Conservation (phyloP, 768 basidiomycete species). For the Mycena floridula region DNA sequence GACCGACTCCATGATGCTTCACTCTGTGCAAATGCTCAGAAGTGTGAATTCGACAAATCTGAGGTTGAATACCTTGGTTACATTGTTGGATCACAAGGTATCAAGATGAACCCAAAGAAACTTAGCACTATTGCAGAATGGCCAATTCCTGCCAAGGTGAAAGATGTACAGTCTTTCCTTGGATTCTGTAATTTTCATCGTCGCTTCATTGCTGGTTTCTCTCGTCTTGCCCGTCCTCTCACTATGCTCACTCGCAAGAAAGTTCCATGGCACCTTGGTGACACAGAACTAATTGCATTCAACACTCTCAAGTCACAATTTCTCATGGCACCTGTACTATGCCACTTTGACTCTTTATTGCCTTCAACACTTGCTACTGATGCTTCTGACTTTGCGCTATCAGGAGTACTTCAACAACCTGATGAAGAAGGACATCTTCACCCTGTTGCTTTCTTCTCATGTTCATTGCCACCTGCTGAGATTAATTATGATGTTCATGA, state of each 20-base stretch:
- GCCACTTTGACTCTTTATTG: conserved; percentile 14
- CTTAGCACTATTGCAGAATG: conserved; percentile 21
- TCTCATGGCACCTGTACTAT: neutral
- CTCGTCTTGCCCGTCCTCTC: conserved; percentile 21
- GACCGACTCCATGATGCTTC: conserved; percentile 8
- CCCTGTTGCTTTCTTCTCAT: conserved; percentile 25
- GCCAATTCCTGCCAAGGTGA: conserved; percentile 17
- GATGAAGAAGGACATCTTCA: conserved; percentile 19
- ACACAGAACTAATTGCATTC: neutral
- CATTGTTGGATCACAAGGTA: conserved; percentile 17
- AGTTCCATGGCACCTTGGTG: conserved; percentile 1
- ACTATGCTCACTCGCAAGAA: conserved; percentile 20
- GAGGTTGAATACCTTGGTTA: conserved; percentile 26
- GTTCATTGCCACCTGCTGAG: conserved; percentile 20
- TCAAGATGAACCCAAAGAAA: conserved; percentile 26
- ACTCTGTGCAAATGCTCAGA: conserved; percentile 18
- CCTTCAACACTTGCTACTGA: conserved; percentile 7
- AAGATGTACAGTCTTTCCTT: conserved; percentile 24
- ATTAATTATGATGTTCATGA: conserved; percentile 34
- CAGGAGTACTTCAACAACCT: conserved; percentile 10
- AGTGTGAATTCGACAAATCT: conserved; percentile 17
- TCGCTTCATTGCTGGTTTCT: conserved; percentile 25
- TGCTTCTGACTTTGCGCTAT: conserved; percentile 14
- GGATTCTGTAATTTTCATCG: conserved; percentile 27
- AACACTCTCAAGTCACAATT: conserved; percentile 4